Evolutionary conservation across 306 rosid species (phyloP).

Genomic region (Datisca glomerata): DNA sequence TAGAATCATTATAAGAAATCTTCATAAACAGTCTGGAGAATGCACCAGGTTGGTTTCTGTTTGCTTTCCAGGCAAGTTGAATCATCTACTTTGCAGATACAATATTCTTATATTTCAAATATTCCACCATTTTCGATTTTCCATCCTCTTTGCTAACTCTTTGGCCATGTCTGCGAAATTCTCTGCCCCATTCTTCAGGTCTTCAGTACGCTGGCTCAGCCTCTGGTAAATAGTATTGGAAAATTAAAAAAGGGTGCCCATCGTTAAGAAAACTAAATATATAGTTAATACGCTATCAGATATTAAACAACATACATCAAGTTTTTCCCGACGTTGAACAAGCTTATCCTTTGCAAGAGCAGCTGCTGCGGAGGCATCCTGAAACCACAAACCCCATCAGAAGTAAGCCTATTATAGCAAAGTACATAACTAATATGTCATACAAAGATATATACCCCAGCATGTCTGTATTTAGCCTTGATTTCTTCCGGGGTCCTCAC

Average conservation of each 20-base stretch:
- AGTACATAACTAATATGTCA: too few species aligned
- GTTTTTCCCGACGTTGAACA: slow-evolving; percentile 59
- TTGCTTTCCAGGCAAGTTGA: background rate
- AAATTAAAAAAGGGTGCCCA: slow-evolving; percentile 10
- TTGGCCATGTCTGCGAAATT: slow-evolving; percentile 74
- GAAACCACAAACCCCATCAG: slow-evolving; percentile 23
- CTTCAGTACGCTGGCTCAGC: slow-evolving; percentile 50
- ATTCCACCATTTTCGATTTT: slow-evolving; percentile 95
- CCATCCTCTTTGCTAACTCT: slow-evolving; percentile 69
- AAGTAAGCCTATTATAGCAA: too few species aligned
- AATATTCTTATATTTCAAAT: slow-evolving; percentile 21
- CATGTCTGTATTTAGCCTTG: slow-evolving; percentile 72
- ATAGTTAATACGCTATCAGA: background rate
- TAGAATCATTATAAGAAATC: too few species aligned
- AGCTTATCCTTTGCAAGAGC: slow-evolving; percentile 74
- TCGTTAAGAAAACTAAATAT: too few species aligned
- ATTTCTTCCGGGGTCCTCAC: slow-evolving; percentile 71
- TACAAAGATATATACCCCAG: slow-evolving; percentile 32
- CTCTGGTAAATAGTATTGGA: slow-evolving; percentile 24
- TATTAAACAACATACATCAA: slow-evolving; percentile 37
- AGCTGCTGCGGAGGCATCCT: slow-evolving; percentile 73
- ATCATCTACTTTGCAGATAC: background rate
- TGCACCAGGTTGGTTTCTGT: background rate
- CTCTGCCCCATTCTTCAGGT: slow-evolving; percentile 60
- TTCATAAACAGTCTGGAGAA: background rate